Evolutionary conservation across 306 rosid genomes (phyloP).

Genomic region (Quercus engelmannii): DNA sequence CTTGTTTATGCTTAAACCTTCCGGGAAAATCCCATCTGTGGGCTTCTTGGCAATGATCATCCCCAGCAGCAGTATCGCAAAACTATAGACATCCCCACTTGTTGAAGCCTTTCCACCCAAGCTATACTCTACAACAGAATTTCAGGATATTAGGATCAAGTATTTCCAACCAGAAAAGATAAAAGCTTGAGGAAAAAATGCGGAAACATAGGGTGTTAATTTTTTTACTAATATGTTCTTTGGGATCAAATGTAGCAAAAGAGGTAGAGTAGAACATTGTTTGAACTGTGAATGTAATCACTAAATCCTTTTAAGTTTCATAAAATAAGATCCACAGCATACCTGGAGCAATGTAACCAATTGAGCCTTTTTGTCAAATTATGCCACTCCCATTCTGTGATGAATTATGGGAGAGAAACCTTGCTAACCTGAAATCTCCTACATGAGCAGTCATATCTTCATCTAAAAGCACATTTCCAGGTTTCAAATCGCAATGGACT

Average conservation of each 20-base stretch:
- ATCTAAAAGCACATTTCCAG: slow-evolving; percentile 37
- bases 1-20: slow-evolving; percentile 28
- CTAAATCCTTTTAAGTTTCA: no score
- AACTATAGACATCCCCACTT: slow-evolving; percentile 39
- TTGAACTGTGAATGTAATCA: no score
- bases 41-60: slow-evolving; percentile 33
- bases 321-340: not conserved
- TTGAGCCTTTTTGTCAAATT: slow-evolving; percentile 29
- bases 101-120: slow-evolving; percentile 33
- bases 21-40: slow-evolving; percentile 36
- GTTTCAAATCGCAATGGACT: slow-evolving; percentile 46
- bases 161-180: not conserved
- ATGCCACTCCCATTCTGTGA: slow-evolving; percentile 14
- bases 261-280: no score
- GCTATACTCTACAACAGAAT: slow-evolving; percentile 36
- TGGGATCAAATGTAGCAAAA: no score
- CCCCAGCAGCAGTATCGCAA: slow-evolving; percentile 32
- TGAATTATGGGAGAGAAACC: slow-evolving; percentile 27
- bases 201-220: not conserved
- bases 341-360: slow-evolving; percentile 48
- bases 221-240: not conserved
- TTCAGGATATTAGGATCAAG: not conserved
- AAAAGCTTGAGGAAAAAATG: not conserved
- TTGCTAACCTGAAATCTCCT: slow-evolving; percentile 43
- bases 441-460: slow-evolving; percentile 41